These are phyloP conservation scores for Marasmius sp. DNA, from an alignment of 1,284 basidiomycete genomes.

Conservation along the genomic window DNA sequence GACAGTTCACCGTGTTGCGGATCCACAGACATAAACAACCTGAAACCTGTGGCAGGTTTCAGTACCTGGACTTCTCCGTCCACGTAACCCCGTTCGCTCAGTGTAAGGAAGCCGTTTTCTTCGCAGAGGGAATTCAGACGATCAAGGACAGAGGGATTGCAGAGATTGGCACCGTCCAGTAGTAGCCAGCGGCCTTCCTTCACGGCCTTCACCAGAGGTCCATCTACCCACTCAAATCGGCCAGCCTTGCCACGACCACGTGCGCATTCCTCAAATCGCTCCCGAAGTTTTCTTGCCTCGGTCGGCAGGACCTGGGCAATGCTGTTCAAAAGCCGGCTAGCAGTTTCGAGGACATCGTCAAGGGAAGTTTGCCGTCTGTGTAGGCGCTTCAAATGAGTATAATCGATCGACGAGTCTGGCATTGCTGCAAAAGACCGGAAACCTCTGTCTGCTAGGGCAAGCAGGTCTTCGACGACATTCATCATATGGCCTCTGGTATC, in stretches of 20 bases:
- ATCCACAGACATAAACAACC: constrained; percentile 94
- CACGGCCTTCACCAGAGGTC: constrained; percentile 89
- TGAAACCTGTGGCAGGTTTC: constrained; percentile 85
- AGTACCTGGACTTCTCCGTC: constrained; percentile 76
- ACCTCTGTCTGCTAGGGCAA: constrained; percentile 39
- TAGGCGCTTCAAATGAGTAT: background rate
- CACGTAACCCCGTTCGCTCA: constrained; percentile 90
- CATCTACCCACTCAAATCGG: constrained; percentile 95
- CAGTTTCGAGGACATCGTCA: background rate
- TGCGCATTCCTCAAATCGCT: constrained; percentile 22
- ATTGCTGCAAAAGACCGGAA: constrained; percentile 39
- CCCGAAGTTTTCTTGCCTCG: background rate
- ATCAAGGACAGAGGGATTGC: constrained; percentile 94
- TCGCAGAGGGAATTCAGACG: constrained; percentile 97
- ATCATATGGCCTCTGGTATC: constrained; percentile 46
- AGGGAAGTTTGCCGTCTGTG: background rate
- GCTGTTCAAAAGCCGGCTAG: background rate
- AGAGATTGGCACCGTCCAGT: constrained; percentile 93
- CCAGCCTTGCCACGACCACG: constrained; percentile 35
- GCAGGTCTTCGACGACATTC: constrained; percentile 38
- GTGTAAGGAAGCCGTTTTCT: constrained; percentile 73
- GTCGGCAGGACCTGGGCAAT: background rate
- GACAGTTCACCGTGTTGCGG: constrained; percentile 92
- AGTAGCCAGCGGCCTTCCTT: constrained; percentile 89
- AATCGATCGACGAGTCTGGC: constrained; percentile 19